A percentile compares a stretch with the other conserved stretches of the same genome.
Conservation (phyloP, 768 basidiomycete species). For the Leccinum broughii region DNA sequence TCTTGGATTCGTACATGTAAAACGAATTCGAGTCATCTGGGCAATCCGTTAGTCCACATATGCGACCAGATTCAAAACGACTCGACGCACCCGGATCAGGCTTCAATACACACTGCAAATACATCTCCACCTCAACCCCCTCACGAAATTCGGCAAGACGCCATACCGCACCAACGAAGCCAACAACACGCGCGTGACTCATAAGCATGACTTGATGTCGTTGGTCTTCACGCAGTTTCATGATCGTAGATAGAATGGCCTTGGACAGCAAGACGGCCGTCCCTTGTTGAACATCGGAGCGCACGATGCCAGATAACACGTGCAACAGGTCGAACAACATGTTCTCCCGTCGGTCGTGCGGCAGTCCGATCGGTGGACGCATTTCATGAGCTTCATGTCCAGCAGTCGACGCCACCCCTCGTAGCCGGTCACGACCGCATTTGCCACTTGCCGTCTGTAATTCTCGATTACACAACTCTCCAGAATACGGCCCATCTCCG, state of each 20-base stretch:
- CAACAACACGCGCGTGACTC: slow-evolving; percentile 62
- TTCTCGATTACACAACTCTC: slow-evolving; percentile 88
- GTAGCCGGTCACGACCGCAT: slow-evolving; percentile 69
- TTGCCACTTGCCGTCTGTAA: slow-evolving; percentile 75
- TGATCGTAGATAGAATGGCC: slow-evolving; percentile 75
- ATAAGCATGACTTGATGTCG: slow-evolving; percentile 64
- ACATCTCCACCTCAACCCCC: slow-evolving; percentile 61
- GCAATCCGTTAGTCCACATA: background rate
- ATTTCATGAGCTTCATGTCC: slow-evolving; percentile 83
- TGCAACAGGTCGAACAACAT: slow-evolving; percentile 90
- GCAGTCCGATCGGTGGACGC: slow-evolving; percentile 69
- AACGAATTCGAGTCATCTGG: slow-evolving; percentile 85
- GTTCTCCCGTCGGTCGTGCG: slow-evolving; percentile 79
- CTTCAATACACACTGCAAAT: slow-evolving; percentile 73
- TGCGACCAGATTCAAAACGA: slow-evolving; percentile 5
- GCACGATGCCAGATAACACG: slow-evolving; percentile 75
- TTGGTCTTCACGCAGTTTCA: slow-evolving; percentile 84
- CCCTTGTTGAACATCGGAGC: slow-evolving; percentile 62
- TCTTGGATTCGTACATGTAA: slow-evolving; percentile 94
- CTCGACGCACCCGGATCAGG: slow-evolving; percentile 80
- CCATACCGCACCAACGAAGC: slow-evolving; percentile 68
- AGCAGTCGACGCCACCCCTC: slow-evolving; percentile 85
- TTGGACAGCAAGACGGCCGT: slow-evolving; percentile 81
- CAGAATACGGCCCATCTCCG: slow-evolving; percentile 74
- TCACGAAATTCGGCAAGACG: slow-evolving; percentile 77